Percentiles rank a stretch among this genome's conserved stretches.
Evolutionary conservation across 306 rosid genomes (phyloP).

Genomic region (Vicia villosa): DNA sequence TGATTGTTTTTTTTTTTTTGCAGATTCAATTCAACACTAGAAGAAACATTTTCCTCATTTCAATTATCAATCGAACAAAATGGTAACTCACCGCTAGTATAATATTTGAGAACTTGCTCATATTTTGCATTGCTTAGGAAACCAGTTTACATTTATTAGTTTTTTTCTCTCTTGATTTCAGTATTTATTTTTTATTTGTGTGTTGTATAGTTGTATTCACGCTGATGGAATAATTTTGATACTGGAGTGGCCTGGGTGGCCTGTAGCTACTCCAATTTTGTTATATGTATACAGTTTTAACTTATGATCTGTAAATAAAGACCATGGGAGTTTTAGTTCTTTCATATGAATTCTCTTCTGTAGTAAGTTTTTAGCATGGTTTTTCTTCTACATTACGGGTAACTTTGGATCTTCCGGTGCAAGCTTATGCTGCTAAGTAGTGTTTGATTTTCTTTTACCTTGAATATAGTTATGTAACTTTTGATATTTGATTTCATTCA

Average conservation of each 20-base stretch:
- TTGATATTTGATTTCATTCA: background rate
- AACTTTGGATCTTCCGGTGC: background rate
- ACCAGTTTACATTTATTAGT: background rate
- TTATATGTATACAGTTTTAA: background rate
- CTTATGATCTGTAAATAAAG: background rate
- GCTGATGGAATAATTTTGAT: background rate
- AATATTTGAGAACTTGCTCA: background rate
- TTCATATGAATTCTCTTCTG: background rate
- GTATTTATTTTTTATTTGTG: background rate
- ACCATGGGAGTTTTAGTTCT: background rate
- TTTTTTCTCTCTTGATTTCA: background rate
- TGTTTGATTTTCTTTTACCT: background rate
- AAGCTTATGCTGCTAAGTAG: background rate
- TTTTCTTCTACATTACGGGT: background rate
- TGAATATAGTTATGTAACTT: background rate
- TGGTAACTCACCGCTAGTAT: slow-evolving; percentile 9
- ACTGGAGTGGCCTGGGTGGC: background rate
- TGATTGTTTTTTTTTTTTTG: background rate
- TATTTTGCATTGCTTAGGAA: background rate
- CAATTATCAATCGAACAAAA: background rate
- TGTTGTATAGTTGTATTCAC: background rate
- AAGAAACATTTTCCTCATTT: background rate
- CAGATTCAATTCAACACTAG: slow-evolving; percentile 2
- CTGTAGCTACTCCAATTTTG: background rate
- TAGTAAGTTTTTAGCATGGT: background rate